phyloP scores from a whole-genome alignment of 352 stramenopile genomes.

The Pythium oligandrum region DNA sequence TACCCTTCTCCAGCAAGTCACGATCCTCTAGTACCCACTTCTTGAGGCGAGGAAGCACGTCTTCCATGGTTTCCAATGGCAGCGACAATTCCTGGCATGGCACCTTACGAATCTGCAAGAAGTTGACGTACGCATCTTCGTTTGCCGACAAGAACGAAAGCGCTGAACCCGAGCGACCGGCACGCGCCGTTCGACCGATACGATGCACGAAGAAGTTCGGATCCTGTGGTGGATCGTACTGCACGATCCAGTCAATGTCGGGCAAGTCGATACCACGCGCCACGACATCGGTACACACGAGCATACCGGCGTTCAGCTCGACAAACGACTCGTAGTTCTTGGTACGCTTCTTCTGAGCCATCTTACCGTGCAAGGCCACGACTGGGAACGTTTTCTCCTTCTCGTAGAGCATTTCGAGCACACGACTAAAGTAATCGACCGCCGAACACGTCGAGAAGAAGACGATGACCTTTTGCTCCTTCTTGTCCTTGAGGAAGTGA shows the following conservation, averaged over 20 bases:
- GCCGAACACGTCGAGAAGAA: slow-evolving; percentile 99
- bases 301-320: slow-evolving; percentile 52
- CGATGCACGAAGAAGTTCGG: slow-evolving; percentile 99
- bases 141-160: slow-evolving; percentile 96
- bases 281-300: slow-evolving; percentile 99
- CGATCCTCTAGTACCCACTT: slow-evolving; percentile 89
- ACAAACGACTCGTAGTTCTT: slow-evolving; percentile 76
- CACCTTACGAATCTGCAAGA: slow-evolving; percentile 94
- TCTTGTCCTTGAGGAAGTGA: slow-evolving; percentile 91
- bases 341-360: slow-evolving; percentile 89
- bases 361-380: slow-evolving; percentile 91
- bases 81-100: slow-evolving; percentile 80
- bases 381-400: slow-evolving; percentile 36
- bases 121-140: slow-evolving; percentile 97
- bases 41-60: slow-evolving; percentile 89
- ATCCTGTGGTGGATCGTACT: slow-evolving; percentile 97
- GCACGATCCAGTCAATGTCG: slow-evolving; percentile 99
- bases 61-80: slow-evolving; percentile 54
- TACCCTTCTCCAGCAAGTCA: slow-evolving; percentile 98
- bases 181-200: slow-evolving; percentile 96
- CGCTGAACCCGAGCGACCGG: slow-evolving; percentile 89
- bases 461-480: slow-evolving; percentile 92
- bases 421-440: slow-evolving; percentile 97
- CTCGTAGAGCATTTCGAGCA: slow-evolving; percentile 78
- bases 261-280: slow-evolving; percentile 97